These are phyloP conservation scores for Coprinellus aureogranulatus DNA, from an alignment of 768 basidiomycete genomes.

Conservation along the genomic window DNA sequence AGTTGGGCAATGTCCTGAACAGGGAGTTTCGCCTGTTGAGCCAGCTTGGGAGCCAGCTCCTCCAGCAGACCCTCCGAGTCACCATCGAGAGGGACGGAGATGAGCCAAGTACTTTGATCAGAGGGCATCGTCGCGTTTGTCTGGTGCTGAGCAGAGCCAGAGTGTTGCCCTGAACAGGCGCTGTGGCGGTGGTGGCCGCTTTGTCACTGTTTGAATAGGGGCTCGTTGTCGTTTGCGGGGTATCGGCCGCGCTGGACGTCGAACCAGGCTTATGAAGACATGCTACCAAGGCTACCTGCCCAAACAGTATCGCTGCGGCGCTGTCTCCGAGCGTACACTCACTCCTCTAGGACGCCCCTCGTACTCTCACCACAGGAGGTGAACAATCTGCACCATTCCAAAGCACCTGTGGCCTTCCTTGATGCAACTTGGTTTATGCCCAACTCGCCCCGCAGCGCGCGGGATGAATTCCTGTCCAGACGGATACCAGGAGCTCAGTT, in stretches of 20 bases:
- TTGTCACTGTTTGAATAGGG: slow-evolving; percentile 15
- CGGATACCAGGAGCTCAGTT: slow-evolving; percentile 72
- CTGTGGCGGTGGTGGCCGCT: background rate
- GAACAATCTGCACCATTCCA: slow-evolving; percentile 32
- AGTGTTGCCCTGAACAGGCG: slow-evolving; percentile 9
- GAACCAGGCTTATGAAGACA: background rate
- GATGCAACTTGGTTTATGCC: slow-evolving; percentile 98
- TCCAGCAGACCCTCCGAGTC: slow-evolving; percentile 75
- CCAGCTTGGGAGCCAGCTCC: slow-evolving; percentile 63
- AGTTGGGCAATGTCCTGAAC: slow-evolving; percentile 60
- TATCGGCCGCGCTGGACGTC: background rate
- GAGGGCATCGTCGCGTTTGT: slow-evolving; percentile 68
- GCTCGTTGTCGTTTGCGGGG: background rate
- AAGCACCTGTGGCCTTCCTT: slow-evolving; percentile 43
- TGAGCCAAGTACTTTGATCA: slow-evolving; percentile 93
- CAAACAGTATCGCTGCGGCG: background rate
- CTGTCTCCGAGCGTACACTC: background rate
- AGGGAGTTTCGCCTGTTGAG: slow-evolving; percentile 49
- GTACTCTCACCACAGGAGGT: slow-evolving; percentile 53
- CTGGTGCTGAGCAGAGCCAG: slow-evolving; percentile 3
- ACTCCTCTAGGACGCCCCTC: slow-evolving; percentile 33
- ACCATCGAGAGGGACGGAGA: slow-evolving; percentile 82
- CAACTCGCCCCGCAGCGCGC: slow-evolving; percentile 66
- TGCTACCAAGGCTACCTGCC: background rate
- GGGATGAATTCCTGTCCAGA: slow-evolving; percentile 63